Base-by-base conservation (phyloP, 805 yeast genomes). In the Yarrowia hollandica region DNA sequence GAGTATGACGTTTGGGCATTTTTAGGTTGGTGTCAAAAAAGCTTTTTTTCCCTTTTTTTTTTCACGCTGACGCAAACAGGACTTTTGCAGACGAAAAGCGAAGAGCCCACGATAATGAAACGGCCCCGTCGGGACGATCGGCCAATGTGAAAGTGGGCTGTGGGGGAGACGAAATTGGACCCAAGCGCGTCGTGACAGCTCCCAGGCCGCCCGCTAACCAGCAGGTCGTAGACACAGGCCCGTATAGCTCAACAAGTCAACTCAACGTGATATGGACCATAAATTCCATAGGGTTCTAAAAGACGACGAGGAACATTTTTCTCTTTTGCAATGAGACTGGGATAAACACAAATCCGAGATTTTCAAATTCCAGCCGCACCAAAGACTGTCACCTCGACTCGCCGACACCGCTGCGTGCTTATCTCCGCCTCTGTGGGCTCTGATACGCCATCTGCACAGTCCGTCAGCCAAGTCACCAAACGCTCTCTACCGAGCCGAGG, bases 401-500 rank as follows among this genome's bases (percentile, higher is more conserved):
- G 44, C 48, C 48, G 33, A 41, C 48, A 25, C 16, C 50, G 34
- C 31, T 12, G 14, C 15, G n/a, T 14, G 28, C 50, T 42, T 42
- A 42, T 42, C 50, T 42, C 50, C 50, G 50, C 16, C 28, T 39
- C 21, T 39, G 30, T 42, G 34, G 33, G 14, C 50, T 16, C 34
- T 42, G 50, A 42, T 42, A 42, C 50, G 50, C 50, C 50, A 42
- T 42, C 34, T 39, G 46, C 46, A 39, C 21, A n/a, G 10, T 2
- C 18, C 12, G 9, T 14, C 23, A 16, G 15, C n/a, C 22, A 23
- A 2, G 10, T 15, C 21, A 15, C 7, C 2, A 5, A n/a, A n/a
- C n/a, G n/a, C n/a, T n/a, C n/a, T n/a, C 11, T 23, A 16, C 48
- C 48, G 50, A 42, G 50, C 50, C 50, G 50, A 42, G 50, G 50